phyloP scores from a whole-genome alignment of 148 eudicot species.

The Heliamphora exappendiculata region DNA sequence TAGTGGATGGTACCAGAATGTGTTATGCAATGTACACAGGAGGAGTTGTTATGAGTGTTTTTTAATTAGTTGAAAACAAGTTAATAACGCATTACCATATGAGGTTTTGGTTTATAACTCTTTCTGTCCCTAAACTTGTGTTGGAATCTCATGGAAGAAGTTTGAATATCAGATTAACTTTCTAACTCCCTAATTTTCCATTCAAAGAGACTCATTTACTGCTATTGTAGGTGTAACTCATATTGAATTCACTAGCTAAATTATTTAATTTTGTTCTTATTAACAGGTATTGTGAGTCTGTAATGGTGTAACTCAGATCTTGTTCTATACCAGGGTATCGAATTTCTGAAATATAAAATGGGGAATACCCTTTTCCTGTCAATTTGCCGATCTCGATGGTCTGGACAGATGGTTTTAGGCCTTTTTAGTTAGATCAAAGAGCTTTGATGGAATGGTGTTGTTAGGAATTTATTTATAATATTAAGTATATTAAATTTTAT shows the following conservation, averaged over 20 bases:
- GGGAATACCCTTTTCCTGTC: conserved; percentile 32
- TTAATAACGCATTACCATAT: neutral
- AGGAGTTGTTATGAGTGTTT: neutral
- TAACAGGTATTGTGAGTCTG: conserved; percentile 7
- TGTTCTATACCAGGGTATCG: neutral
- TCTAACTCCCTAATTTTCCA: neutral
- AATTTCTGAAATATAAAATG: conserved; percentile 11
- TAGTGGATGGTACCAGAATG: neutral
- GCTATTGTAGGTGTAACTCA: neutral
- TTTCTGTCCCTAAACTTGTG: neutral
- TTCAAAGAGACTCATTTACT: neutral
- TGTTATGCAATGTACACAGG: neutral
- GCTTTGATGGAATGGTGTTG: conserved; percentile 18
- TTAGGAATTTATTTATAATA: no score
- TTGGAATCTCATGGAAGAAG: neutral
- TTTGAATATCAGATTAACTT: neutral
- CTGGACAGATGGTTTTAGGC: conserved; percentile 23
- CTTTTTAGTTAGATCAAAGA: conserved; percentile 22
- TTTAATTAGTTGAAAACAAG: neutral
- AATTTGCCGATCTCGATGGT: conserved; percentile 19
- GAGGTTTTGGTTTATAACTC: neutral
- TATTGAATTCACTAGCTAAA: neutral
- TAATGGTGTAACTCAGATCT: no score
- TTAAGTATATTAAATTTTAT: no score
- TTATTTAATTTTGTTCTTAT: neutral